Evolutionary conservation across 352 stramenopile species (phyloP), one percentile per base, ranked within the genome.

Genomic region (Plasmopara viticola): DNA sequence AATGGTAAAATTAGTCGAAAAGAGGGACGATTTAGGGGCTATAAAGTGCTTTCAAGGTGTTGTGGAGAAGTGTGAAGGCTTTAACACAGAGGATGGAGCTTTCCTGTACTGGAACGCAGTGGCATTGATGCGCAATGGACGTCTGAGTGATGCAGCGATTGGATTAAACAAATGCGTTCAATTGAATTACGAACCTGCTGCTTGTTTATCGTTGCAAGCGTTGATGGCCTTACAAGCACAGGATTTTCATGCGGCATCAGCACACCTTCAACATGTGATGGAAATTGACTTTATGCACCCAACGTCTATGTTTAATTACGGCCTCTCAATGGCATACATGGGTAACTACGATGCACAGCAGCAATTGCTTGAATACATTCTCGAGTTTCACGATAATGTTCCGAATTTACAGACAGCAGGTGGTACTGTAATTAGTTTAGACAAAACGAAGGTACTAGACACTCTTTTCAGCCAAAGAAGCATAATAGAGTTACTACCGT

Each of bases 271-370:
- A 48, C 68, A 76, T 5, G 58, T 67, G n/a, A 47, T 93, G 31
- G 71, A 78, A 35, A 63, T 91, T 15, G 71, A 90, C 10, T 66
- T 68, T 45, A 58, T 58, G 9, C 57, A 84, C n/a, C 62, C 62
- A 0, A 44, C 51, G 9, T 68, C 77, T 9, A 60, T 92, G 41
- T 81, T 84, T 45, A 87, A 93, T 55, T 87, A 90, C 42, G 72
- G 78, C 0, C 47, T 85, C 33, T 62, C 91, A 33, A 69, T 93
- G 40, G 63, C 71, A 12, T 44, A 39, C 0, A 77, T 88, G 66
- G 48, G 39, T 9, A 80, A 76, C 42, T 62, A 55, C 29, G 57
- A 70, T 2, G 63, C 66, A 2, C 65, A 88, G 51, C 71, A 85
- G 37, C 67, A 86, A 45, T 74, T 90, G 65, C 73, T 93, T 0